A percentile compares a stretch with the other conserved stretches of the same genome.
Conservation (phyloP, 2,329 filamentous ascomycete genomes). For the Colletotrichum chlorophyti region DNA sequence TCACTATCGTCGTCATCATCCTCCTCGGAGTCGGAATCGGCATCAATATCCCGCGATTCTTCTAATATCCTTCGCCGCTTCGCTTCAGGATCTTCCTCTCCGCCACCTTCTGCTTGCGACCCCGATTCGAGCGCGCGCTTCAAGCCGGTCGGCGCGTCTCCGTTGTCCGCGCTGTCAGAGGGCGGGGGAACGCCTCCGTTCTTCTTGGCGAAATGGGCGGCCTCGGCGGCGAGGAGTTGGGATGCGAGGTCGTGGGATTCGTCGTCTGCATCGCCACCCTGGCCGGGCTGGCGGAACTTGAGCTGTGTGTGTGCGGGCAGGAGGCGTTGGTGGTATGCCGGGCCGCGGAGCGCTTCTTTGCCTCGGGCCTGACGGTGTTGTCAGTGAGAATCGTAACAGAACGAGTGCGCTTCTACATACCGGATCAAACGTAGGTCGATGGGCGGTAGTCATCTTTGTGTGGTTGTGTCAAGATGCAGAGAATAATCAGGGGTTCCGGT, state of each 20-base stretch:
- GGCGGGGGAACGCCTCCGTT: slow-evolving; percentile 63
- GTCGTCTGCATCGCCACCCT: slow-evolving; percentile 82
- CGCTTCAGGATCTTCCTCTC: slow-evolving; percentile 74
- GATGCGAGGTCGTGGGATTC: slow-evolving; percentile 80
- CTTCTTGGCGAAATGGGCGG: slow-evolving; percentile 85
- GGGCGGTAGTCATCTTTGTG: slow-evolving; percentile 66
- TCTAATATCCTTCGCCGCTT: slow-evolving; percentile 89
- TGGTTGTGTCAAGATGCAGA: background rate
- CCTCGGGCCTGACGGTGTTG: slow-evolving; percentile 72
- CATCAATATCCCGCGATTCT: slow-evolving; percentile 87
- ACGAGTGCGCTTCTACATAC: slow-evolving; percentile 60
- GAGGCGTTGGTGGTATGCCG: slow-evolving; percentile 94
- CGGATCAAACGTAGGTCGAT: slow-evolving; percentile 95
- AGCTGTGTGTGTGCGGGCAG: slow-evolving; percentile 92
- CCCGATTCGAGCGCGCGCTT: slow-evolving; percentile 72
- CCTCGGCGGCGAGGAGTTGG: slow-evolving; percentile 88
- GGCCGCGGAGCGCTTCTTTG: slow-evolving; percentile 92
- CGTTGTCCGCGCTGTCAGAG: slow-evolving; percentile 53
- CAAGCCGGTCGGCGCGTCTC: slow-evolving; percentile 44
- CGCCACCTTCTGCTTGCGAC: slow-evolving; percentile 42
- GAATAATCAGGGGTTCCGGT: background rate
- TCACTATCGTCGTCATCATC: slow-evolving; percentile 56
- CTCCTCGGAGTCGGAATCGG: slow-evolving; percentile 72
- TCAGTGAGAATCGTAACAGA: slow-evolving; percentile 33
- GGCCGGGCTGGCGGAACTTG: slow-evolving; percentile 86